Evolutionary conservation across 2,329 filamentous ascomycete species (phyloP), one percentile per base, ranked within the genome.

Genomic region (Colletotrichum camelliae): DNA sequence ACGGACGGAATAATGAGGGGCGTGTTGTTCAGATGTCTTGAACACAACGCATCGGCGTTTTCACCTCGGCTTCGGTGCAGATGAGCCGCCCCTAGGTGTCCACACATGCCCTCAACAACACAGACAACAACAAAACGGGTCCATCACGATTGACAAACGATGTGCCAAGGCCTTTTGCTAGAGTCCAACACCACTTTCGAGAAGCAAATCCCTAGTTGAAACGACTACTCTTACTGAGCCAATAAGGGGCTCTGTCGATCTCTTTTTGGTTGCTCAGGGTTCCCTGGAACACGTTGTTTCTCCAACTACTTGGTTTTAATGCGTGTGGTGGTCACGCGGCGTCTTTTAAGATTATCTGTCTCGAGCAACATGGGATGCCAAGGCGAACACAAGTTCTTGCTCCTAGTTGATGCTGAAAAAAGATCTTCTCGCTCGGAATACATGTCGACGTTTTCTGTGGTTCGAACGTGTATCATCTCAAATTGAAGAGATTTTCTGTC

Each of bases 401-500:
- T 7, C 6, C 3, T 1, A 21, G 43, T 52, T 13, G n/a, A 24
- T 52, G 43, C n/a, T 1, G 0, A 52, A 4, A 21, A n/a, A 13
- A 48, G n/a, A 43, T 6, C 0, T 12, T 43, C 0, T 43, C 5
- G 2, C 39, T 43, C 18, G 39, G 39, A 0, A 5, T n/a, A 43
- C 5, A 10, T 3, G 39, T n/a, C 9, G 6, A 4, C 21, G 3
- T 21, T 21, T 21, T 21, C 21, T 21, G 21, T 3, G 2, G 39
- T 10, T n/a, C n/a, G 0, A 43, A 18, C 5, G 6, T 1, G 0
- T 10, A 12, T 24, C 24, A n/a, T 9, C 39, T 43, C 0, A 9
- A 43, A 43, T 1, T 10, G 5, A 43, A 43, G 18, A 43, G 39
- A 18, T 0, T 3, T 10, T n/a, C 8, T 43, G 8, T 5, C 39